Evolutionary conservation across 495 filamentous ascomycete species (phyloP).

Genomic region (Bacidia rubella): DNA sequence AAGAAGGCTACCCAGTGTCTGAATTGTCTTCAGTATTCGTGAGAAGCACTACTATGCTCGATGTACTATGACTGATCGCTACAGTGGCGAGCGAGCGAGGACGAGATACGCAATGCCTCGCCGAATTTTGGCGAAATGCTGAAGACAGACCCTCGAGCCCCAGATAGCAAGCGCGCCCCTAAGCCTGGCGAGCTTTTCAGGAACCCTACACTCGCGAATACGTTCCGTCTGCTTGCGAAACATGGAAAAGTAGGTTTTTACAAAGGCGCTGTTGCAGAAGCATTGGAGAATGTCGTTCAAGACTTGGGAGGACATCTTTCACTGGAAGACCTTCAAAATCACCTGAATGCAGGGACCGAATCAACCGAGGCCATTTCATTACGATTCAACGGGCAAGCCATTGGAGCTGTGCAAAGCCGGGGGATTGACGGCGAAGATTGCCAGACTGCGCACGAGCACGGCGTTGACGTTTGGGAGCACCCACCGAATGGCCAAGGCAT

Average conservation of each 20-base stretch:
- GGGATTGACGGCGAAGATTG: slow-evolving; percentile 28
- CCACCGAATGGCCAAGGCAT: slow-evolving; percentile 97
- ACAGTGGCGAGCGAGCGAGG: slow-evolving; percentile 56
- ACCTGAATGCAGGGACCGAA: slow-evolving; percentile 62
- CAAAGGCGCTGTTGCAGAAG: slow-evolving; percentile 64
- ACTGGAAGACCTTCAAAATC: slow-evolving; percentile 65
- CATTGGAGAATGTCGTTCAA: slow-evolving; percentile 61
- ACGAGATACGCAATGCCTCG: slow-evolving; percentile 50
- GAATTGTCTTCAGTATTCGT: slow-evolving; percentile 63
- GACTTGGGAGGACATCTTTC: slow-evolving; percentile 66
- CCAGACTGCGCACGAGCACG: slow-evolving; percentile 33
- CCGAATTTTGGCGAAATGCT: slow-evolving; percentile 79
- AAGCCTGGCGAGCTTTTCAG: slow-evolving; percentile 77
- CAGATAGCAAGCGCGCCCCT: slow-evolving; percentile 56
- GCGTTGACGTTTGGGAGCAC: slow-evolving; percentile 88
- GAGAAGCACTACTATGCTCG: slow-evolving; percentile 23
- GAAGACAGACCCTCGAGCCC: slow-evolving; percentile 51
- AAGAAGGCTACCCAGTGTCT: slow-evolving; percentile 80
- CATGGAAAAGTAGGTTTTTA: slow-evolving; percentile 90
- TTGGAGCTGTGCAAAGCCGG: slow-evolving; percentile 29
- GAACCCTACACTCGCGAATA: slow-evolving; percentile 67
- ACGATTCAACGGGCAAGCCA: slow-evolving; percentile 57
- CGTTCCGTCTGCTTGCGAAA: slow-evolving; percentile 65
- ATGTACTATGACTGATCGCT: slow-evolving; percentile 8
- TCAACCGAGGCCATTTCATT: slow-evolving; percentile 69